Base-by-base conservation (phyloP, 331 rosid species). In the Spiraea crenata region DNA sequence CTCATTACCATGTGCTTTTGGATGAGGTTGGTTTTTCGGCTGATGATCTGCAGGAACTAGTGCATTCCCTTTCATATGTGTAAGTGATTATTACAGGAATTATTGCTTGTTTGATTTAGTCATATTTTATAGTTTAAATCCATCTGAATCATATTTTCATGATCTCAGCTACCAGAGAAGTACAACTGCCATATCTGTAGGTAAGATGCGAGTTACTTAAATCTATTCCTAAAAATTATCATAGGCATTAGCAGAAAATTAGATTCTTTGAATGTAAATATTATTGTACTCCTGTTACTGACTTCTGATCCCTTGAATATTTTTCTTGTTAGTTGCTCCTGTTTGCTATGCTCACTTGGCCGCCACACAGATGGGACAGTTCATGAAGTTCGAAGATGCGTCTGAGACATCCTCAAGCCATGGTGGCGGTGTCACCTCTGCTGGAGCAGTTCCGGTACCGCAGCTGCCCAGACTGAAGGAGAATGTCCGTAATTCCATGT, bases 171-270 rank as follows among this genome's bases (percentile, higher is more conserved):
- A 95, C 76, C 99, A 95, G 79, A 79, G 99, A 77, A 95, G 99
- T 75, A 95, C 99, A 4, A 95, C 99, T 31, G 99, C 99, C 5
- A 88, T 95, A 10, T 95, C 99, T 52, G 93, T 95, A 0, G 99
- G 99, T 89, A 81, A 81, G 59, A 9, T 57, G 62, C n/a, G 11
- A 3, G 10, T 38, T 67, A 37, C 41, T 56, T 19, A 9, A 17
- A 15, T 47, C 4, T 37, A 6, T 8, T 16, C 15, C 38, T 47
- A n/a, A 11, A 9, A 31, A 11, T 20, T 8, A n/a, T n/a, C n/a
- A n/a, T n/a, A n/a, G n/a, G 20, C 69, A 16, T 45, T 46, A 13
- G 15, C 39, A 12, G 38, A 38, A 54, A 47, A 56, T 14, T 17
- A 42, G 55, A 15, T 54, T 7, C 13, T 20, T 19, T 40, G 25